Evolutionary conservation across 1,284 basidiomycete species (phyloP), one percentile per base, ranked within the genome.

Genomic region (Leccinum pachyderme): DNA sequence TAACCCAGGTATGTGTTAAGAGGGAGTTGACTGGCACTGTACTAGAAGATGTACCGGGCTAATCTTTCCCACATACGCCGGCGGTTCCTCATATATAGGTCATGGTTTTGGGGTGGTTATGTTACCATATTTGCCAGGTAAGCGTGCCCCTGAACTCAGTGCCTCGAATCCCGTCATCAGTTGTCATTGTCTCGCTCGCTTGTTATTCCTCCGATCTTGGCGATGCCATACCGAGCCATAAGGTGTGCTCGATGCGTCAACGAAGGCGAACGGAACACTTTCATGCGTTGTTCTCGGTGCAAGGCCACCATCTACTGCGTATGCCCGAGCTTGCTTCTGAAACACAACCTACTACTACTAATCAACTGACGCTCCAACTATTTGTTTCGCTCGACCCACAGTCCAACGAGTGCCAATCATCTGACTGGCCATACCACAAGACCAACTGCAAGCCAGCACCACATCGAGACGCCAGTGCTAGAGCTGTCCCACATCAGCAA

Each of bases 201-300:
- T n/a, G 29, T 29, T 33, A 6, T 22, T 48, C 24, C 8, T 37
- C 13, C 35, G 35, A 37, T 27, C 50, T 51, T 29, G 7, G 15
- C 5, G 15, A 56, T 55, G 49, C 55, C 29, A 25, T 47, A 56
- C 7, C 25, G 22, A 12, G 32, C 52, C 25, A 44, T 54, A 0
- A 47, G 39, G 29, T 65, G 63, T 44, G 11, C 43, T 4, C 52
- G 61, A 37, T 64, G 63, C 46, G 43, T 44, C 7, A 46, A 18
- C 6, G 54, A 55, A 41, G 63, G 57, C 49, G 59, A 62, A 1
- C 56, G 66, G 57, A 50, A 2, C 24, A 44, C 60, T 1, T 60
- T 57, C 46, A 67, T 66, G 66, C 66, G 65, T 1, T 66, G 66
- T 55, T 68, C 66, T 9, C 63, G 66, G 2, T 66, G 64, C 47